Evolutionary conservation across 345 rosid species (phyloP).

Genomic region (Eucalyptus regnans): DNA sequence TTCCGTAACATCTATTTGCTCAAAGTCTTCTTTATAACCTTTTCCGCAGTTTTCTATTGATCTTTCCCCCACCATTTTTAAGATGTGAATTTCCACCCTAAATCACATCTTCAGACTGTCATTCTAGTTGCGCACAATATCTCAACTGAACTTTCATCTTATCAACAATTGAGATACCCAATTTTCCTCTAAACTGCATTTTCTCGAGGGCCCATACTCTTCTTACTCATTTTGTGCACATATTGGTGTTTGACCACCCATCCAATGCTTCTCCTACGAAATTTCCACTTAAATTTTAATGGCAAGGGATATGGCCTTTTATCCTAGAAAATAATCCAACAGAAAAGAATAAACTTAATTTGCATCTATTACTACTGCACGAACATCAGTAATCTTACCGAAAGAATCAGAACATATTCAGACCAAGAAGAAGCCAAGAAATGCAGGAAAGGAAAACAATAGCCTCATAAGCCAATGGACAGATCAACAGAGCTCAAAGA

Average conservation of each 20-base stretch:
- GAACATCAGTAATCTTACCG: background rate
- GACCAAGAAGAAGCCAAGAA: background rate
- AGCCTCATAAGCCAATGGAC: background rate
- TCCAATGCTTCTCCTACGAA: background rate
- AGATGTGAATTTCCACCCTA: background rate
- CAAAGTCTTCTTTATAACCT: background rate
- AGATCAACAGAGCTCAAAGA: background rate
- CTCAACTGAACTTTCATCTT: background rate
- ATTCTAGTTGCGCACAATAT: background rate
- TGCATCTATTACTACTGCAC: background rate
- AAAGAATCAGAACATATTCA: background rate
- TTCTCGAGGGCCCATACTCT: background rate
- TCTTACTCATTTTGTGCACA: background rate
- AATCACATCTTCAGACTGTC: background rate
- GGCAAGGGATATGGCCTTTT: background rate
- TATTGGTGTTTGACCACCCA: background rate
- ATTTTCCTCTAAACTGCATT: background rate
- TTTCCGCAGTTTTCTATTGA: background rate
- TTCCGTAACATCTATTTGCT: background rate
- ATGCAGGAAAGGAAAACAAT: background rate
- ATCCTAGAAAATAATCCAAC: background rate
- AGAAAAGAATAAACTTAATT: background rate
- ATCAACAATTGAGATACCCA: background rate
- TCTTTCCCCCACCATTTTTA: background rate
- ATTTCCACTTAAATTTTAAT: background rate